These are phyloP conservation scores for Mariannaea sp. DNA, from an alignment of 2,329 filamentous ascomycete species.

Conservation along the genomic window DNA sequence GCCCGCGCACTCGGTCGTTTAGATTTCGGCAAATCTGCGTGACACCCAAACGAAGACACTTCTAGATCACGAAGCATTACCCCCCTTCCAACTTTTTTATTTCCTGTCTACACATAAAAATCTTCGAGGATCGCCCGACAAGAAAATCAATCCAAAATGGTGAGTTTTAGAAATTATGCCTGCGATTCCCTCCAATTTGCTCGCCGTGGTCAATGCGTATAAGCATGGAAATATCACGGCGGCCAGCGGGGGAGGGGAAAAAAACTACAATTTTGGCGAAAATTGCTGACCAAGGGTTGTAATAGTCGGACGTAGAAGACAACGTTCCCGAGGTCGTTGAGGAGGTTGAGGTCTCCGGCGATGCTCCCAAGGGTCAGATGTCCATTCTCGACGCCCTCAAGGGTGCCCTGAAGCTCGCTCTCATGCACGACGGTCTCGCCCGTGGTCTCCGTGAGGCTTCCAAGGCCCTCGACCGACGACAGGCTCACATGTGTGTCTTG, in stretches of 20 bases:
- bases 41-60: conserved; percentile 38
- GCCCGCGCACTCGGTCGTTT: conserved; percentile 40
- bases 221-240: not conserved
- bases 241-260: conserved; percentile 1
- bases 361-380: conserved; percentile 93
- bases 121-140: conserved; percentile 74
- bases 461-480: conserved; percentile 97
- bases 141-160: conserved; percentile 63
- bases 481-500: conserved; percentile 99
- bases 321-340: conserved; percentile 79
- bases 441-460: conserved; percentile 97
- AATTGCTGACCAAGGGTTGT: conserved; percentile 30
- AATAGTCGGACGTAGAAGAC: conserved; percentile 99
- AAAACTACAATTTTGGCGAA: conserved; percentile 5
- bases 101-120: conserved; percentile 47
- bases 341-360: conserved; percentile 96
- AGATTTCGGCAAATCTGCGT: conserved; percentile 47
- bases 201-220: conserved; percentile 1
- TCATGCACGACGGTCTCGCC: conserved; percentile 99
- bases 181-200: conserved; percentile 27
- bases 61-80: conserved; percentile 40
- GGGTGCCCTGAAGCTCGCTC: conserved; percentile 96
- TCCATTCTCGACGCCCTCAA: conserved; percentile 98
- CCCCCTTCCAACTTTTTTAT: conserved; percentile 32
- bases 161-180: conserved; percentile 46